Percentiles rank a stretch among this genome's conserved stretches.
Conservation (phyloP, 768 basidiomycete species). For the Leucocoprinus leucothites region DNA sequence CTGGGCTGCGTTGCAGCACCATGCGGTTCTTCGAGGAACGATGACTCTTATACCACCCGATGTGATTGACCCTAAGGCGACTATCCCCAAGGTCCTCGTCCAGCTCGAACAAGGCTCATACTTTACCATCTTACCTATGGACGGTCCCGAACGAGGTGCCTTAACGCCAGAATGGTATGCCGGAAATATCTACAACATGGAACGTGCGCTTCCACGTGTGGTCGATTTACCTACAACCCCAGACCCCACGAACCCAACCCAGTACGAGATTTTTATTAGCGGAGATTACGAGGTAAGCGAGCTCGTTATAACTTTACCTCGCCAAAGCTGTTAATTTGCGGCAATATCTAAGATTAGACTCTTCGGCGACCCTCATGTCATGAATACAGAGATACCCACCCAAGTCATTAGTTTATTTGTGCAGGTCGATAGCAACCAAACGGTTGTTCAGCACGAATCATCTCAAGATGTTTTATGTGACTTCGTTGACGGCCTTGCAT, state of each 20-base stretch:
- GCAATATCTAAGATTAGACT: slow-evolving; percentile 58
- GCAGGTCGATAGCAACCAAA: slow-evolving; percentile 29
- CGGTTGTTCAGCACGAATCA: slow-evolving; percentile 35
- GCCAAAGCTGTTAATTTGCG: slow-evolving; percentile 1
- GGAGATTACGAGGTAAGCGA: slow-evolving; percentile 75
- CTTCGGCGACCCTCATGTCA: slow-evolving; percentile 68
- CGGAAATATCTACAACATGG: slow-evolving; percentile 84
- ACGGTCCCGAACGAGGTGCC: slow-evolving; percentile 15
- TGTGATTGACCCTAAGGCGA: slow-evolving; percentile 8
- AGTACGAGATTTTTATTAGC: slow-evolving; percentile 70
- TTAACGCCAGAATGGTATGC: slow-evolving; percentile 60
- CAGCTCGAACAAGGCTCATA: slow-evolving; percentile 72
- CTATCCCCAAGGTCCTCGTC: slow-evolving; percentile 40
- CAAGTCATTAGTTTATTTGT: slow-evolving; percentile 54
- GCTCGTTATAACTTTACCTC: not conserved
- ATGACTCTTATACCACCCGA: slow-evolving; percentile 54
- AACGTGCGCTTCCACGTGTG: slow-evolving; percentile 44
- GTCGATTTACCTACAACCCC: slow-evolving; percentile 49
- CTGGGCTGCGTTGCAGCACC: slow-evolving; percentile 85
- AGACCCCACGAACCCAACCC: slow-evolving; percentile 37
- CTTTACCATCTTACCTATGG: slow-evolving; percentile 60
- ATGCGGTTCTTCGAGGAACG: slow-evolving; percentile 63
- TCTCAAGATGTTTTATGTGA: slow-evolving; percentile 60
- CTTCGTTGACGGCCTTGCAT: slow-evolving; percentile 72
- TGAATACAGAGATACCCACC: slow-evolving; percentile 42